These are phyloP conservation scores for Ilyonectria mors-panacis DNA, from an alignment of 2,329 filamentous ascomycete genomes.

Conservation along the genomic window DNA sequence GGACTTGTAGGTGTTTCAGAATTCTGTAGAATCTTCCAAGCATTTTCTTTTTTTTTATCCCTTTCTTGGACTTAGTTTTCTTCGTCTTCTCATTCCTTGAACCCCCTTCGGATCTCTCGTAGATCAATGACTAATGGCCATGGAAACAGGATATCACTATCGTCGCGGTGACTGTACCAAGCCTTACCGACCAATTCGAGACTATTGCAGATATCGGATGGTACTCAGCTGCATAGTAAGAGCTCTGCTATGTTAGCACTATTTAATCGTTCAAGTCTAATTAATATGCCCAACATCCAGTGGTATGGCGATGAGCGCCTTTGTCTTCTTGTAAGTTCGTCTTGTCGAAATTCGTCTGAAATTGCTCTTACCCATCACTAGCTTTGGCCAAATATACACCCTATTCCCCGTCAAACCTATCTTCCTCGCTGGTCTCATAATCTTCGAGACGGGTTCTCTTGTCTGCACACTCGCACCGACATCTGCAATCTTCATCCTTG, in stretches of 20 bases:
- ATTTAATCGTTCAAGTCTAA: not conserved
- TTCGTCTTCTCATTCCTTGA: not conserved
- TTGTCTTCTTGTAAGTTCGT: conserved; percentile 40
- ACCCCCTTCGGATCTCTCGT: not conserved
- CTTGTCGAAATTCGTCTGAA: rapidly evolving
- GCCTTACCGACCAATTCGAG: conserved; percentile 44
- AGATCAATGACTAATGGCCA: not conserved
- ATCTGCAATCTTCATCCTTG: conserved; percentile 54
- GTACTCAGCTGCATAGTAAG: conserved; percentile 47
- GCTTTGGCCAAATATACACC: conserved; percentile 51
- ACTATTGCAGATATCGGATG: conserved; percentile 46
- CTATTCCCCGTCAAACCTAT: conserved; percentile 49
- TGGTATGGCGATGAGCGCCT: conserved; percentile 44
- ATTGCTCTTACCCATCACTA: not conserved
- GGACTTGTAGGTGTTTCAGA: conserved; percentile 32
- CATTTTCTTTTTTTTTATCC: not conserved
- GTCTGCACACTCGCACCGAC: conserved; percentile 54
- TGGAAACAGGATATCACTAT: conserved; percentile 39
- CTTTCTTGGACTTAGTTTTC: not conserved
- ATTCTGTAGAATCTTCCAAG: not conserved
- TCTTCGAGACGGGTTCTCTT: conserved; percentile 53
- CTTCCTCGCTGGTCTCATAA: conserved; percentile 47
- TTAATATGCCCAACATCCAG: not conserved
- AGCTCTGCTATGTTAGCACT: rapidly evolving
- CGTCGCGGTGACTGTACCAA: conserved; percentile 42